A percentile compares a stretch with the other conserved stretches of the same genome.
Conservation (phyloP, 2,329 filamentous ascomycete species). For the Bipolaris sorokiniana region DNA sequence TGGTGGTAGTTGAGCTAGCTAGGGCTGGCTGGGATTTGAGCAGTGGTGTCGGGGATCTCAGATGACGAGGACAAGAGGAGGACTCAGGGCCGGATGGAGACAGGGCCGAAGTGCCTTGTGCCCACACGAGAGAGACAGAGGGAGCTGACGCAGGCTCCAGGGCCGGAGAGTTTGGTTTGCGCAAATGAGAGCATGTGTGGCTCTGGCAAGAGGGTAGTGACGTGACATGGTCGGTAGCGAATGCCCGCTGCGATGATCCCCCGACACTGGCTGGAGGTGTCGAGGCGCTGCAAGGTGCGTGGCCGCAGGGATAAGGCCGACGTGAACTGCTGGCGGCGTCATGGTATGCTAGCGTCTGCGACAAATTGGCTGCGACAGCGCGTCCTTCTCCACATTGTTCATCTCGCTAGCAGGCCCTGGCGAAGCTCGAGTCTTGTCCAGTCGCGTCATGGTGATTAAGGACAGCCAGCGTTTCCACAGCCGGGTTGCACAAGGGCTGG, state of each 20-base stretch:
- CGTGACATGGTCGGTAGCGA: slow-evolving; percentile 16
- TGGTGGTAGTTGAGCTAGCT: slow-evolving; percentile 28
- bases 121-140: neutral
- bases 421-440: slow-evolving; percentile 36
- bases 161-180: slow-evolving; percentile 17
- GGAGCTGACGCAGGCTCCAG: slow-evolving; percentile 27
- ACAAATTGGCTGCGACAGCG: slow-evolving; percentile 39
- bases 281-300: slow-evolving; percentile 9
- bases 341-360: slow-evolving; percentile 33
- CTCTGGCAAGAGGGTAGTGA: slow-evolving; percentile 12
- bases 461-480: slow-evolving; percentile 17
- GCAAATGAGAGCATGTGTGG: slow-evolving; percentile 15
- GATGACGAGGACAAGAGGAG: slow-evolving; percentile 28
- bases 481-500: slow-evolving; percentile 32
- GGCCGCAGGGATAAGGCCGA: slow-evolving; percentile 32
- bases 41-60: slow-evolving; percentile 27
- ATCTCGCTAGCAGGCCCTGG: slow-evolving; percentile 45
- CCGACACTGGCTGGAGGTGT: slow-evolving; percentile 13
- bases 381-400: slow-evolving; percentile 48
- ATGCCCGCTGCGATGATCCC: slow-evolving; percentile 16
- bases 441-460: slow-evolving; percentile 29
- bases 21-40: slow-evolving; percentile 21
- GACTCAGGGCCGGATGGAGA: slow-evolving; percentile 26
- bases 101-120: slow-evolving; percentile 34
- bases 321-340: slow-evolving; percentile 28